Base-by-base conservation (phyloP, 345 rosid species). In the Euphorbia lathyris region DNA sequence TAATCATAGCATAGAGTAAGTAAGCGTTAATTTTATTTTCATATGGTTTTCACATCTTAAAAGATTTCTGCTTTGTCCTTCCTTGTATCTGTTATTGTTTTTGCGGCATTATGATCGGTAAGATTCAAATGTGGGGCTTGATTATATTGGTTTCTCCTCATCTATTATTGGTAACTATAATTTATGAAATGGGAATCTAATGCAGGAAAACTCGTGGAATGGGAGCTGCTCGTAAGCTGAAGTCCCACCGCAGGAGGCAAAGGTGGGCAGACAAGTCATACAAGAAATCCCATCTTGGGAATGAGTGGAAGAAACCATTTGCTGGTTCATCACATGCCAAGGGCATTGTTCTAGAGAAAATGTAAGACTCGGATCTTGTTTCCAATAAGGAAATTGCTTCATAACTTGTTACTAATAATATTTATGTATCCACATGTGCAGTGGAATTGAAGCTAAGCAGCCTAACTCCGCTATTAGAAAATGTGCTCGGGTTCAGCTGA, bases 381-480 rank as follows among this genome's bases (percentile, higher is more conserved):
- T 43, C 1, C 5, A 10, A 1, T 9, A 27, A 6, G 25, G 25
- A 30, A 1, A 19, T 14, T 65, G 1, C 32, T 7, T 7, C 43
- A 12, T 47, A 29, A 50, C 4, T 13, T 9, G 1, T 20, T 45
- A 43, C 32, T 55, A 4, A 64, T 13, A 1, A 13, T 43, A 8
- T 27, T 36, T 63, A 0, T 23, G 45, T 9, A 58, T 40, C 43
- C 80, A 20, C 79, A 81, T 67, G 70, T 73, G 79, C 88, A 91
- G 97, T 27, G 97, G 98, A 65, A 91, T 90, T 82, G 95, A 91
- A 73, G 98, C 97, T 62, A 94, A 94, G 85, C 97, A 90, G 88
- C 99, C 99, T 5, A 94, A 94, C 83, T 94, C 99, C 82, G 99
- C 97, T 53, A 94, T 94, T 79, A 80, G 97, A 63, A 91, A 94